Evolutionary conservation across 352 stramenopile species (phyloP).

Genomic region (Pythium sukuiense): DNA sequence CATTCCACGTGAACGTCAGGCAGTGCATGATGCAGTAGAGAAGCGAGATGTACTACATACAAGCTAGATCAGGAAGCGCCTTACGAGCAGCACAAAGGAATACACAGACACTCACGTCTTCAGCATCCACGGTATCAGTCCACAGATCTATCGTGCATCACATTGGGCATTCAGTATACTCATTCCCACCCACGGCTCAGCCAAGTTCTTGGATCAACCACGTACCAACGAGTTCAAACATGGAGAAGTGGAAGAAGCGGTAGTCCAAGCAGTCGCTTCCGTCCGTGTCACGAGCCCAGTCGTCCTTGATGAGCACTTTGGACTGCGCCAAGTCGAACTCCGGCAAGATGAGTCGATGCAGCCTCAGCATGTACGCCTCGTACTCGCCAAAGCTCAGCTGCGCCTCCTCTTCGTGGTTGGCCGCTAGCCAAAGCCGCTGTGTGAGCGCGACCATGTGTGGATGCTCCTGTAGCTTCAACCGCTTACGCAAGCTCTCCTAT

Average conservation of each 20-base stretch:
- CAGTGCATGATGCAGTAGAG: constrained; percentile 78
- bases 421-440: constrained; percentile 67
- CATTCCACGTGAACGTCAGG: constrained; percentile 52
- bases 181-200: no score
- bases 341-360: constrained; percentile 76
- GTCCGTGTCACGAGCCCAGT: constrained; percentile 65
- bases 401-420: constrained; percentile 28
- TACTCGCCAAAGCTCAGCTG: constrained; percentile 55
- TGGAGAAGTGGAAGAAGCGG: constrained; percentile 75
- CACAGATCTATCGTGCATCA: constrained; percentile 38
- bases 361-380: constrained; percentile 66
- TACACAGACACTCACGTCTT: constrained; percentile 48
- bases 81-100: background rate
- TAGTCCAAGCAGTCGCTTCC: constrained; percentile 59
- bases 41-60: constrained; percentile 64
- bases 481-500: constrained; percentile 70
- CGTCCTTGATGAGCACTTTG: constrained; percentile 60
- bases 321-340: constrained; percentile 71
- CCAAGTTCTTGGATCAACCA: background rate
- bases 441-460: constrained; percentile 70
- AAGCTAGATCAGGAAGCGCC: background rate
- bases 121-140: constrained; percentile 62
- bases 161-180: no score
- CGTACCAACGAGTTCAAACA: constrained; percentile 81
- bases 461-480: constrained; percentile 53